Percentiles rank a stretch among this genome's conserved stretches.
These are phyloP conservation scores for Vitis hybrid DNA, from an alignment of 177 flowering plant species.

Conservation along the genomic window DNA sequence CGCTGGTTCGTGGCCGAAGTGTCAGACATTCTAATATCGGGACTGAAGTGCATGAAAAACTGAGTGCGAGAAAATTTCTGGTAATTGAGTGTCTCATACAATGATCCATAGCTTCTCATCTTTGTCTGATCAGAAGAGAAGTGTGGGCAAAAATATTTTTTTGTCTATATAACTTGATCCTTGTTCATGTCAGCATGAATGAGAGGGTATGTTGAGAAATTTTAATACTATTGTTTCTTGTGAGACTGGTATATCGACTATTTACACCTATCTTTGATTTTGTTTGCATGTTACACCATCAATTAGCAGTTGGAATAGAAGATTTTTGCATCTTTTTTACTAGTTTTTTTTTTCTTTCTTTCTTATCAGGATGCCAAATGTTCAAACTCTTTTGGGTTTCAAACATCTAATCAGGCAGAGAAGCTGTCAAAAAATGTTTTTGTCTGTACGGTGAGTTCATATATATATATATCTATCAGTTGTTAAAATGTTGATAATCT, in stretches of 20 bases:
- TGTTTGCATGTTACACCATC: no score
- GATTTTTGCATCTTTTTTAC: not conserved
- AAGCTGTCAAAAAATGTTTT: conserved; percentile 43
- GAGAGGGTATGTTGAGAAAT: no score
- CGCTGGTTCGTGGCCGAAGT: conserved; percentile 68
- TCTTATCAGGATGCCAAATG: conserved; percentile 32
- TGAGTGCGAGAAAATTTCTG: conserved; percentile 26
- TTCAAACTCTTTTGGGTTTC: conserved; percentile 17
- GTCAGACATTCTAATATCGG: conserved; percentile 49
- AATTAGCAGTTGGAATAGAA: no score
- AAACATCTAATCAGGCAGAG: conserved; percentile 15
- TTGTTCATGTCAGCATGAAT: no score
- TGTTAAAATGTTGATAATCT: not conserved
- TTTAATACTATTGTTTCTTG: no score
- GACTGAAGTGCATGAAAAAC: conserved; percentile 33
- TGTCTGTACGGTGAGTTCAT: conserved; percentile 41
- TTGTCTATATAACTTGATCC: no score
- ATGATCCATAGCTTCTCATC: not conserved
- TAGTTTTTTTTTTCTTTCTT: not conserved
- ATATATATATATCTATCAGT: not conserved
- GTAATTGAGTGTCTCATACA: conserved; percentile 19
- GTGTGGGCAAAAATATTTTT: no score
- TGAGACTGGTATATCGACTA: no score
- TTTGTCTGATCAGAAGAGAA: not conserved
- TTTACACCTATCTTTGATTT: no score